Evolutionary conservation across 1,139 yeast genomes (phyloP).

Genomic region (Yamadazyma mexicana): DNA sequence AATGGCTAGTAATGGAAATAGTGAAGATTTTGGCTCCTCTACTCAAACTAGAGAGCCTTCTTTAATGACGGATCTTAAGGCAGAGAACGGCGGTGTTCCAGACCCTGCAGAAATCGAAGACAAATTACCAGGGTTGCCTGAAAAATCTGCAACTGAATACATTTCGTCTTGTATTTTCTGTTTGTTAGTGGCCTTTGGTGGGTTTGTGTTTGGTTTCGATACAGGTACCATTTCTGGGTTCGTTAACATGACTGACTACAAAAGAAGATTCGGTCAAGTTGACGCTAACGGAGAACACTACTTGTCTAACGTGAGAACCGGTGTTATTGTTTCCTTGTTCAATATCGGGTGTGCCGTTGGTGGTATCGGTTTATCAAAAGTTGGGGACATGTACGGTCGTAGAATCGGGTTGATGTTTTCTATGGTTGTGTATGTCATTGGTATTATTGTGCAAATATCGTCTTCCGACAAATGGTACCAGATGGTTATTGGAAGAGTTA

Average conservation of each 20-base stretch:
- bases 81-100: constrained; percentile 1
- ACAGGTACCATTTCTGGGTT: constrained; percentile 72
- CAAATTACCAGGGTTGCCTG: constrained; percentile 13
- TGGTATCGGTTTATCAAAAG: constrained; percentile 56
- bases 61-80: neutral
- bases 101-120: constrained; percentile 10
- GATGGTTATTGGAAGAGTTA: constrained; percentile 57
- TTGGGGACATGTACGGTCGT: constrained; percentile 56
- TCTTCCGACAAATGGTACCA: constrained; percentile 47
- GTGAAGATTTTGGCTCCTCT: neutral
- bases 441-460: constrained; percentile 47
- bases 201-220: constrained; percentile 70
- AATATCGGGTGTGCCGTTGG: constrained; percentile 75
- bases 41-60: constrained; percentile 5
- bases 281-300: constrained; percentile 24
- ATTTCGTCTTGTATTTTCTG: constrained; percentile 35
- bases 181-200: constrained; percentile 55
- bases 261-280: constrained; percentile 43
- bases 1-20: too few species aligned
- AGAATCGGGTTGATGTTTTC: constrained; percentile 49
- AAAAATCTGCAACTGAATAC: constrained; percentile 30
- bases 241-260: constrained; percentile 57
- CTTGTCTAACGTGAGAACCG: constrained; percentile 47
- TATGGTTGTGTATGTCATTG: constrained; percentile 48
- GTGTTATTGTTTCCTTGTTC: constrained; percentile 61